Evolutionary conservation across 306 rosid species (phyloP), one percentile per base, ranked within the genome.

Genomic region (Arachis stenosperma): DNA sequence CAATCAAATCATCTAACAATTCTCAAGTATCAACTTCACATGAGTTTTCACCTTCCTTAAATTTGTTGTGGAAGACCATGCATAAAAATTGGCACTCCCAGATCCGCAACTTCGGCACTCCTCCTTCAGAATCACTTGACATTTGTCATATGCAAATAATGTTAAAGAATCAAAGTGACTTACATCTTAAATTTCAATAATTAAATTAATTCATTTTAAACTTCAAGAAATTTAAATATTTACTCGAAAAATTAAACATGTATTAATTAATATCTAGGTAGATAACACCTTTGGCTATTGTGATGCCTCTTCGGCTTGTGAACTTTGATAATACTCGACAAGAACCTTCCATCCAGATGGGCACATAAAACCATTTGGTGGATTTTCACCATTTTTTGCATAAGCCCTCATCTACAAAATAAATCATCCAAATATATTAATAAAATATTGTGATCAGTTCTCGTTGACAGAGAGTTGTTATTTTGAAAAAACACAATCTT

Each of bases 281-380:
- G 95, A 88, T 43, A 88, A 59, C 46, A 84, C 96, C 41, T 92
- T 81, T 48, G 87, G 85, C 60, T 89, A 93, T 69, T 64, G 83
- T 5, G 85, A 65, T 30, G 86, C 52, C 64, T 88, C 98, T 81
- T 88, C 88, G 2, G 81, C 84, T 73, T 95, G 97, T 85, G 91
- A 84, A 83, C 96, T 85, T 85, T 91, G 69, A 67, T 95, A 91
- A 68, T 95, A 88, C 47, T 87, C 78, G 41, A 91, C 98, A 48
- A 95, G 89, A 73, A 91, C 99, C 73, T 86, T 84, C 99, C 99
- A 91, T 70, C 99, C 99, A 37, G 86, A 77, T 9, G 98, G 98
- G 61, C 98, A 95, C 99, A 95, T 95, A 64, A 95, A 95, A 43
- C 99, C 99, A 53, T 91, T 93, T 0, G 99, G 99, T 22, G 96